Percentiles rank a stretch among this genome's conserved stretches.
Conservation (phyloP, 495 filamentous ascomycete species). For the Penicillium paradoxum region DNA sequence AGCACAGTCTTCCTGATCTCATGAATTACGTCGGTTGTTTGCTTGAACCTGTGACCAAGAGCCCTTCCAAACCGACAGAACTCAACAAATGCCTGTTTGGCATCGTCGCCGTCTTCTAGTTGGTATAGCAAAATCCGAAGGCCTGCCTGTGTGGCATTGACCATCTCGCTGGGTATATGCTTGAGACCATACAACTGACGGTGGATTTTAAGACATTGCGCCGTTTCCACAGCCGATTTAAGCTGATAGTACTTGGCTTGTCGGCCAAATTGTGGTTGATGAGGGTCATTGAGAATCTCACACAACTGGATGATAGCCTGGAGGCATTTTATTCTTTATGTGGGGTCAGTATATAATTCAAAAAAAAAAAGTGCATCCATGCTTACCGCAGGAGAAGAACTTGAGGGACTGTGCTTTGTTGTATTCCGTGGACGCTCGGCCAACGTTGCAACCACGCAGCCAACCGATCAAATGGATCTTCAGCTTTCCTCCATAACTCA, state of each 20-base stretch:
- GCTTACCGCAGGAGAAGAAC: constrained; percentile 37
- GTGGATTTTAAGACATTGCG: constrained; percentile 27
- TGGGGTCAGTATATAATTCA: constrained; percentile 3
- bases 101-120: constrained; percentile 19
- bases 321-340: constrained; percentile 28
- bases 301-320: constrained; percentile 25
- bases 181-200: constrained; percentile 31
- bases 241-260: constrained; percentile 17
- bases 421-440: constrained; percentile 18
- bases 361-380: neutral
- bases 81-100: constrained; percentile 28
- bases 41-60: constrained; percentile 25
- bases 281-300: constrained; percentile 19
- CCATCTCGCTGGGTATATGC: constrained; percentile 31
- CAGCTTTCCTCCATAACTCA: constrained; percentile 20
- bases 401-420: constrained; percentile 29
- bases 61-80: constrained; percentile 29
- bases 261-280: constrained; percentile 12
- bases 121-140: constrained; percentile 24
- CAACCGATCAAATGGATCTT: constrained; percentile 22
- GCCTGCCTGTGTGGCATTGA: constrained; percentile 27
- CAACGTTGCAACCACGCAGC: constrained; percentile 23
- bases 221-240: constrained; percentile 28
- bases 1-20: constrained; percentile 20
- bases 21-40: constrained; percentile 24